phyloP scores from a whole-genome alignment of 140 eudicot species.

The Senecio squalidus region DNA sequence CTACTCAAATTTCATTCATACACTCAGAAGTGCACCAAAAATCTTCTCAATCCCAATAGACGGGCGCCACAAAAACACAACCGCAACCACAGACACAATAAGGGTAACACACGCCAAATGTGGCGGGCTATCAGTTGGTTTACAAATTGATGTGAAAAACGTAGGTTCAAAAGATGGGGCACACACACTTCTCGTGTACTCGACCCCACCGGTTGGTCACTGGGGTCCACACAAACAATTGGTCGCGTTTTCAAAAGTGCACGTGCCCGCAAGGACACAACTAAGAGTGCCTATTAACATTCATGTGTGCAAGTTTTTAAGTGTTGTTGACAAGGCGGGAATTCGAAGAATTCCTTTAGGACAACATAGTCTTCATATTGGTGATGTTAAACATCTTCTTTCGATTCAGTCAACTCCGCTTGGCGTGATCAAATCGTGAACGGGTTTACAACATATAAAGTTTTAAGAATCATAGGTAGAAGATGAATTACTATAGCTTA shows the following conservation, averaged over 20 bases:
- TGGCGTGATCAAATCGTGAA: conserved; percentile 58
- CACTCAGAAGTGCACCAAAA: conserved; percentile 30
- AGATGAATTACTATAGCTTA: neutral
- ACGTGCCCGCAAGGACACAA: conserved; percentile 42
- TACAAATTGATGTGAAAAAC: conserved; percentile 56
- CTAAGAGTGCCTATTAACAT: conserved; percentile 42
- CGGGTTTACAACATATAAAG: neutral
- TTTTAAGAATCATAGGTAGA: neutral
- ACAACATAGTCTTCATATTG: conserved; percentile 62
- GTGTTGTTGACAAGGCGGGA: conserved; percentile 70
- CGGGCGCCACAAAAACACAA: conserved; percentile 49
- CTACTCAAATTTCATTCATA: conserved; percentile 46
- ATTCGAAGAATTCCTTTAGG: conserved; percentile 80
- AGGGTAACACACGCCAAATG: conserved; percentile 75
- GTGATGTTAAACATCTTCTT: conserved; percentile 64
- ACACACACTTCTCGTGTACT: conserved; percentile 68
- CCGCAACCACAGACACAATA: conserved; percentile 27
- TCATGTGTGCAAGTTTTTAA: conserved; percentile 74
- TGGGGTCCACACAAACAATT: conserved; percentile 86
- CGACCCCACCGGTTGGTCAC: conserved; percentile 61
- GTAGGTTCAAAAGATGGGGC: conserved; percentile 67
- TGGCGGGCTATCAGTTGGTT: conserved; percentile 34
- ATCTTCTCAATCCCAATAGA: conserved; percentile 33
- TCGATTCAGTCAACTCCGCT: conserved; percentile 55
- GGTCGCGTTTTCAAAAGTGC: conserved; percentile 65